These are phyloP conservation scores for Allantophomopsis lycopodina DNA, from an alignment of 2,329 filamentous ascomycete species.

Conservation along the genomic window DNA sequence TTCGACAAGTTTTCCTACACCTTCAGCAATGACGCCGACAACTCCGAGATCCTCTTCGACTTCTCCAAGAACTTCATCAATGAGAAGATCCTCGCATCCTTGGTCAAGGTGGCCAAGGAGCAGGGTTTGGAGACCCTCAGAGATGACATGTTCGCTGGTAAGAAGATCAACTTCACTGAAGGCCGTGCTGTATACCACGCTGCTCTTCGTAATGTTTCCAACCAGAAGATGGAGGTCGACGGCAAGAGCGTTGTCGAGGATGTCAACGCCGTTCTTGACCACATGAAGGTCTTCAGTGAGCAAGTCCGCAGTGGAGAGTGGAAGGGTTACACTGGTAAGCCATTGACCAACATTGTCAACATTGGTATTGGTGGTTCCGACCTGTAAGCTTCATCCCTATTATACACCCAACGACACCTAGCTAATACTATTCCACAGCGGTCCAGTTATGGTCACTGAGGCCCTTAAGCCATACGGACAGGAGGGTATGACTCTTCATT, in stretches of 20 bases:
- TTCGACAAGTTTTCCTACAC: slow-evolving; percentile 84
- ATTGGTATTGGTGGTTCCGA: slow-evolving; percentile 97
- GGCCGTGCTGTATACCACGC: slow-evolving; percentile 90
- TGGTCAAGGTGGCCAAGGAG: slow-evolving; percentile 84
- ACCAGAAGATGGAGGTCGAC: slow-evolving; percentile 72
- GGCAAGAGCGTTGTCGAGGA: slow-evolving; percentile 89
- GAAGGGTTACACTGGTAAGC: slow-evolving; percentile 97
- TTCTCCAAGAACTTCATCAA: slow-evolving; percentile 98
- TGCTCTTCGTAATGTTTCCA: slow-evolving; percentile 80
- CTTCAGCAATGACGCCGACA: slow-evolving; percentile 67
- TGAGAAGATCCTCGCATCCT: slow-evolving; percentile 76
- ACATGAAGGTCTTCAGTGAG: slow-evolving; percentile 98
- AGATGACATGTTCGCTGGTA: slow-evolving; percentile 92
- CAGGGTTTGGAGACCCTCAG: slow-evolving; percentile 84
- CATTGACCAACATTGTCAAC: slow-evolving; percentile 92
- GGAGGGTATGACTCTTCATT: slow-evolving; percentile 79
- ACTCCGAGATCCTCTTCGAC: slow-evolving; percentile 86
- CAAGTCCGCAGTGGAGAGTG: slow-evolving; percentile 88
- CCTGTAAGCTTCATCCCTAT: slow-evolving; percentile 51
- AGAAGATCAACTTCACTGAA: slow-evolving; percentile 99
- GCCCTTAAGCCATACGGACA: slow-evolving; percentile 91
- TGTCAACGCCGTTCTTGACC: slow-evolving; percentile 80
- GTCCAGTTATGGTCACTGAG: slow-evolving; percentile 97
- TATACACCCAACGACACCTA: background rate
- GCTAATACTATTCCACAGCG: slow-evolving; percentile 35